Conservation (phyloP, 495 filamentous ascomycete species). For the Neurospora sp. region DNA sequence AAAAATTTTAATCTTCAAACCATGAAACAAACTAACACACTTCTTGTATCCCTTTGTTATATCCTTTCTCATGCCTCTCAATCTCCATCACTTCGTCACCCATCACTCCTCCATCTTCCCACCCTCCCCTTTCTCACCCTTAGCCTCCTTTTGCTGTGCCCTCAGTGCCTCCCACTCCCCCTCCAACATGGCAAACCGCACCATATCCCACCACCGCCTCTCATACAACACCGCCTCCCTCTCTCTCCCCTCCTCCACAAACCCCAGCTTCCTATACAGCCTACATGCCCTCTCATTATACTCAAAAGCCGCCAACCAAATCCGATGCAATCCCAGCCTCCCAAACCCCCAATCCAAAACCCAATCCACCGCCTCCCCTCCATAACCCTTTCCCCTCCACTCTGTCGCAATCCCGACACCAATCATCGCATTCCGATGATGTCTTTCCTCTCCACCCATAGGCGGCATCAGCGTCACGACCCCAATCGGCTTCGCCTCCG, state of each 20-base stretch:
- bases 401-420: constrained; percentile 27
- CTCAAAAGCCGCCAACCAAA: constrained; percentile 29
- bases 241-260: constrained; percentile 37
- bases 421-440: constrained; percentile 35
- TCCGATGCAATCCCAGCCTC: constrained; percentile 35
- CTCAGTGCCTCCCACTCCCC: constrained; percentile 32
- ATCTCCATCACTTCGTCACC: background rate
- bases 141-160: background rate
- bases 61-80: background rate
- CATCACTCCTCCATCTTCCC: background rate
- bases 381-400: constrained; percentile 42
- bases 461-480: constrained; percentile 21
- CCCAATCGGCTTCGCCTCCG: constrained; percentile 8
- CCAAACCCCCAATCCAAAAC: constrained; percentile 38
- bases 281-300: constrained; percentile 34
- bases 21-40: background rate
- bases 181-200: constrained; percentile 36
- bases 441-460: constrained; percentile 8
- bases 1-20: background rate
- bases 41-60: background rate
- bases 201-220: constrained; percentile 34
- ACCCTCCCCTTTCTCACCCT: background rate
- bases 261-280: constrained; percentile 39
- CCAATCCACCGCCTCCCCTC: constrained; percentile 43
- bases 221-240: constrained; percentile 33